Base-by-base conservation (phyloP, 495 filamentous ascomycete species). In the Durotheca rogersii region DNA sequence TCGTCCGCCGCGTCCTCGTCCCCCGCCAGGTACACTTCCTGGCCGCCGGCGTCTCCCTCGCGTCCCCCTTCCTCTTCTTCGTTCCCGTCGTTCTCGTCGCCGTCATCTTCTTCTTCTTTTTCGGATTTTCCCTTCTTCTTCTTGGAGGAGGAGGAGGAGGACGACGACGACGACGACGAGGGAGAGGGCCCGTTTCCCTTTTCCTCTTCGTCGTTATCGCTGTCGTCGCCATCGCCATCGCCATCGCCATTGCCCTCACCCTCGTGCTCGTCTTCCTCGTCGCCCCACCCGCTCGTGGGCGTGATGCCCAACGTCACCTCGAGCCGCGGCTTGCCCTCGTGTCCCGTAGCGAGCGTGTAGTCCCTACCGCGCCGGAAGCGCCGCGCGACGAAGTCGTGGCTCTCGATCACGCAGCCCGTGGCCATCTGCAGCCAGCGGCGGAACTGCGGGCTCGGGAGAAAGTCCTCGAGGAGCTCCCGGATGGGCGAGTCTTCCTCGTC, bases 11-110 rank as follows among this genome's bases (percentile, higher is more conserved):
- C 76, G 31, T 86, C 84, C 30, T 93, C 88, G 51, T 93, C 89
- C 37, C 81, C 85, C 11, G 87, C 87, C 89, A 95, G 92, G 74
- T 96, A 95, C 32, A 90, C 85, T 64, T 95, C 88, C 60, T 94
- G 89, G 14, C 90, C 90, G 47, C 90, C 90, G 11, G 90, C 81
- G 54, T 87, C 82, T 34, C 79, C 70, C 16, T 51, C 64, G n/a
- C n/a, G n/a, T n/a, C n/a, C n/a, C n/a, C n/a, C n/a, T 20, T 64
- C 56, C 41, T 75, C 59, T 4, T 53, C 55, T 4, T 61, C 29
- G 32, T 72, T 47, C 16, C 55, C 34, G 25, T 47, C 32, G 12
- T 56, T 51, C 25, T 53, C 52, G n/a, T 47, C 51, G 49, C 65
- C 53, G 33, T 66, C 57, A 6, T 58, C 49, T 5, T 60, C 38